Evolutionary conservation across 2,329 filamentous ascomycete species (phyloP).

Genomic region (Fusarium papillatum): DNA sequence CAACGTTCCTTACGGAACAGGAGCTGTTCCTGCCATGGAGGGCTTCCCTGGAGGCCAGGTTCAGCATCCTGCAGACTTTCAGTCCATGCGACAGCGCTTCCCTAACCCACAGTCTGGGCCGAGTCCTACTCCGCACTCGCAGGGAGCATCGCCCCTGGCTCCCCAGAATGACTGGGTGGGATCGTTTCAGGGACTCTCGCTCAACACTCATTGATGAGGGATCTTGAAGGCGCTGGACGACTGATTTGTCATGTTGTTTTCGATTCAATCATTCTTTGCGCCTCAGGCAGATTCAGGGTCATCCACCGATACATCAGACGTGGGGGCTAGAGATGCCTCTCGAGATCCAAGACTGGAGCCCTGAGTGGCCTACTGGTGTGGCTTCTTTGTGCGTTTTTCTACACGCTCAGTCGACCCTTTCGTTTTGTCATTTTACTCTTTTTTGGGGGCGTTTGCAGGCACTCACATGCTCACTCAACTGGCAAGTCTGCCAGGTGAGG

Average conservation of each 20-base stretch:
- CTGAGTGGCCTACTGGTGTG: slow-evolving; percentile 19
- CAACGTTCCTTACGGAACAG: slow-evolving; percentile 46
- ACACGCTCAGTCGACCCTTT: slow-evolving; percentile 8
- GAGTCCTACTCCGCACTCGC: slow-evolving; percentile 51
- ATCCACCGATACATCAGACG: slow-evolving; percentile 16
- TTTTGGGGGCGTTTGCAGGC: slow-evolving; percentile 40
- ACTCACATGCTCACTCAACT: slow-evolving; percentile 15
- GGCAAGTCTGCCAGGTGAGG: slow-evolving; percentile 23
- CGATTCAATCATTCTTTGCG: slow-evolving; percentile 18
- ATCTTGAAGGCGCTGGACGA: slow-evolving; percentile 17
- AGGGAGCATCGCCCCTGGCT: slow-evolving; percentile 56
- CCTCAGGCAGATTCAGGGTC: slow-evolving; percentile 14
- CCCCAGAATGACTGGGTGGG: slow-evolving; percentile 71
- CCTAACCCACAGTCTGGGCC: slow-evolving; percentile 55
- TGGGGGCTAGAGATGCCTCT: slow-evolving; percentile 12
- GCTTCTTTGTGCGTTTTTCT: slow-evolving; percentile 23
- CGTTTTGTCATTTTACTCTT: slow-evolving; percentile 26
- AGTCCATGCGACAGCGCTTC: slow-evolving; percentile 62
- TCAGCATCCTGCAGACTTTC: slow-evolving; percentile 58
- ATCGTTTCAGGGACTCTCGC: slow-evolving; percentile 78
- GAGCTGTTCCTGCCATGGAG: slow-evolving; percentile 46
- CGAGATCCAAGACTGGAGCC: slow-evolving; percentile 25
- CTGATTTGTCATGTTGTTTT: slow-evolving; percentile 11
- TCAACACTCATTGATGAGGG: slow-evolving; percentile 69
- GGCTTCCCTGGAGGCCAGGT: slow-evolving; percentile 46